phyloP scores from a whole-genome alignment of 2,329 filamentous ascomycete species.

The Leptographium galeiforme region DNA sequence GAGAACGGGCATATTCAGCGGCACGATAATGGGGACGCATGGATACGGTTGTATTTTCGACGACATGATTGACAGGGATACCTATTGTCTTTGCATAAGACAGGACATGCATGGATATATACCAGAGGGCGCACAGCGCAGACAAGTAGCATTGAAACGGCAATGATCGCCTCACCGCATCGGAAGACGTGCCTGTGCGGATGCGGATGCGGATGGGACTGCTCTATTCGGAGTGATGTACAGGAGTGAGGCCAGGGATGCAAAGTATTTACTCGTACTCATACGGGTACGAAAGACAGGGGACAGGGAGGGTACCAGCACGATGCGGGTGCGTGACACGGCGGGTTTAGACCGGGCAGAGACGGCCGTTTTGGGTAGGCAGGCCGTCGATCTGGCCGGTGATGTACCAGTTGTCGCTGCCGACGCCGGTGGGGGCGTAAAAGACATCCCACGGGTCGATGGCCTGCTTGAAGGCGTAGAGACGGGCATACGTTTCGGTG shows the following conservation, averaged over 20 bases:
- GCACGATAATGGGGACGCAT: background rate
- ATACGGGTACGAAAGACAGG: background rate
- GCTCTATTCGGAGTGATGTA: too few relatives aligned
- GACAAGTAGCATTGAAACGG: background rate
- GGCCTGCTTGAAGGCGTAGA: constrained; percentile 19
- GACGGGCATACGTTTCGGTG: constrained; percentile 16
- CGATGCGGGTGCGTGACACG: background rate
- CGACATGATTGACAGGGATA: background rate
- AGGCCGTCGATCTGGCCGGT: constrained; percentile 11
- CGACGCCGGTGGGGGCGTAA: constrained; percentile 13
- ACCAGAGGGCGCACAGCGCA: background rate
- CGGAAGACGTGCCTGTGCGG: too few relatives aligned
- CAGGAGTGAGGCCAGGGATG: too few relatives aligned
- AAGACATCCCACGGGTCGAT: constrained; percentile 21
- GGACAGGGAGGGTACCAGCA: background rate
- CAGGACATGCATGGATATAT: background rate
- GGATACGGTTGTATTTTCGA: background rate
- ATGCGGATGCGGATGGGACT: too few relatives aligned
- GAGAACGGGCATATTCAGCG: background rate
- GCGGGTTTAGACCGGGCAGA: constrained; percentile 3
- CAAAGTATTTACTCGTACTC: too few relatives aligned
- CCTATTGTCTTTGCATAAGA: background rate
- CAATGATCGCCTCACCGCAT: background rate
- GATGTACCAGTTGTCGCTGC: constrained; percentile 14
- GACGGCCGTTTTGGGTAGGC: constrained; percentile 12